Conservation (phyloP, 192 early-diverging fungal species). For the Phlyctochytrium planicorne region DNA sequence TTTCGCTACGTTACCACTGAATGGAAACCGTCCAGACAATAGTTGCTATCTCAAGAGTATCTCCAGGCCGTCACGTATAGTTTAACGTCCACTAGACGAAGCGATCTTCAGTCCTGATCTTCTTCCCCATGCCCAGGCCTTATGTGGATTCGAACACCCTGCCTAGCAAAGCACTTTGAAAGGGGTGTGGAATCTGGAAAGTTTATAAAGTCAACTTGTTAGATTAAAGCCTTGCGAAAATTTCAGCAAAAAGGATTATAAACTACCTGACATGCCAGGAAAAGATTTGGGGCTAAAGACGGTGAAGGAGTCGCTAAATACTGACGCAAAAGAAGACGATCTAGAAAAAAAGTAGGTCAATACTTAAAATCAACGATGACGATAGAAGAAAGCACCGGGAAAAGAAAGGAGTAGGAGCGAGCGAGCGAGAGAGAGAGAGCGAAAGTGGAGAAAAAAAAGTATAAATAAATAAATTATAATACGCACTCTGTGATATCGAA, state of each 20-base stretch:
- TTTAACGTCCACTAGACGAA: no score
- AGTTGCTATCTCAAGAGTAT: not conserved
- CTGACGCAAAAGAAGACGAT: conserved; percentile 9
- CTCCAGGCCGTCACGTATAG: no score
- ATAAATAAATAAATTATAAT: conserved; percentile 6
- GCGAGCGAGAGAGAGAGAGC: not conserved
- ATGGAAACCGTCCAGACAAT: not conserved
- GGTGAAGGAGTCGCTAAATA: conserved; percentile 30
- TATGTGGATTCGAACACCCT: conserved; percentile 42
- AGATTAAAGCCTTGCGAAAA: not conserved
- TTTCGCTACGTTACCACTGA: not conserved
- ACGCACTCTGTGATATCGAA: conserved; percentile 35
- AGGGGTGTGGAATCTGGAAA: conserved; percentile 33
- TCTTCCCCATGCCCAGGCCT: conserved; percentile 8
- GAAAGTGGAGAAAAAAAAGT: conserved; percentile 15
- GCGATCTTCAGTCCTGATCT: not conserved
- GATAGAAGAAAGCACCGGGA: conserved; percentile 5
- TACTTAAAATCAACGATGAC: no score
- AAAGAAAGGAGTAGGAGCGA: conserved; percentile 9
- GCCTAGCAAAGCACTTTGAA: conserved; percentile 40
- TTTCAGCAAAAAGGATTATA: no score
- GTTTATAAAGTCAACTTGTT: not conserved
- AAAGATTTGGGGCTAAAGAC: conserved; percentile 42
- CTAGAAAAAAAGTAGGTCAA: not conserved
- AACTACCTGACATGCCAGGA: conserved; percentile 40